A percentile compares a stretch with the other conserved stretches of the same genome.
phyloP scores from a whole-genome alignment of 768 basidiomycete genomes.

The Boletellus emodensis region DNA sequence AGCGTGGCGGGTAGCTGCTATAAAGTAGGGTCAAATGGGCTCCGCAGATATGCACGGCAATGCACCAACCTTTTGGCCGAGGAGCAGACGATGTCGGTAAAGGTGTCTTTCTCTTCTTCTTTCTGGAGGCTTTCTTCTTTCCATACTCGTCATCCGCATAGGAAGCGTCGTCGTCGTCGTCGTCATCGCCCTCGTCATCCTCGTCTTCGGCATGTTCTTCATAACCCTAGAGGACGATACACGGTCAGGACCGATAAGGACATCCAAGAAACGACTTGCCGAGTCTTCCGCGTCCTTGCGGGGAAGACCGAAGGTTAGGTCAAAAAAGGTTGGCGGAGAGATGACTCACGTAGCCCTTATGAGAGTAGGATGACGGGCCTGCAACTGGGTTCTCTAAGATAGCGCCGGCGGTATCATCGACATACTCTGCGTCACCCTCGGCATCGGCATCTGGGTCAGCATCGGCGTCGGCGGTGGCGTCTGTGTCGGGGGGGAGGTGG shows the following conservation, averaged over 20 bases:
- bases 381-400: constrained; percentile 35
- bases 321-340: constrained; percentile 5
- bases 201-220: constrained; percentile 50
- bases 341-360: constrained; percentile 58
- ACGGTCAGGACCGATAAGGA: constrained; percentile 16
- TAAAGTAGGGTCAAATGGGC: constrained; percentile 10
- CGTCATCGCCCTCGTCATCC: constrained; percentile 43
- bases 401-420: constrained; percentile 35
- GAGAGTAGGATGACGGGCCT: constrained; percentile 42
- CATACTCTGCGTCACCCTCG: constrained; percentile 41
- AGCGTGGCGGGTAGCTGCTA: constrained; percentile 51
- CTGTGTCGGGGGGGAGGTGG: constrained; percentile 16
- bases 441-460: constrained; percentile 44
- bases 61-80: constrained; percentile 54
- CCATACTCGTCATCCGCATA: constrained; percentile 76
- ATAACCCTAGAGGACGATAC: constrained; percentile 55
- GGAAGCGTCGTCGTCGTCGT: constrained; percentile 73
- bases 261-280: constrained; percentile 18
- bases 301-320: neutral
- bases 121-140: constrained; percentile 63
- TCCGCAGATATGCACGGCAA: constrained; percentile 10
- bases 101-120: constrained; percentile 54
- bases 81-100: constrained; percentile 41
- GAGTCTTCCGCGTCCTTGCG: constrained; percentile 32
- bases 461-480: constrained; percentile 51